A percentile compares a stretch with the other conserved stretches of the same genome.
Conservation (phyloP, 1,139 yeast genomes). For the Suhomyces panamericanus region DNA sequence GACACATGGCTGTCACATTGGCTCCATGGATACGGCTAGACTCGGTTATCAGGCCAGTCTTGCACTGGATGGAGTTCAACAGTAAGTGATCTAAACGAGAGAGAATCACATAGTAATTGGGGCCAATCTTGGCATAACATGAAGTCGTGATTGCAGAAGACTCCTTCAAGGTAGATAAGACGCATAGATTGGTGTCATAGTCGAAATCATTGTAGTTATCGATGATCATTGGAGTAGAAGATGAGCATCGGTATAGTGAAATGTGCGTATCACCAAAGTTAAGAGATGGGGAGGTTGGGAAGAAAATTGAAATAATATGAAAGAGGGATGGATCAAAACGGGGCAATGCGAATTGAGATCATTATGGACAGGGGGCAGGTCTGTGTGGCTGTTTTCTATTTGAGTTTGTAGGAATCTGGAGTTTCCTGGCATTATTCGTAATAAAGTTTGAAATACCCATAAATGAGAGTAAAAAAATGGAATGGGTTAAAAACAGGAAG, state of each 20-base stretch:
- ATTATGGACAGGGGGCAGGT: no score
- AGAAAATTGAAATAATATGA: no score
- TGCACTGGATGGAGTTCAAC: conserved; percentile 17
- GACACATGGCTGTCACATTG: conserved; percentile 11
- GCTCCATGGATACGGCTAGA: conserved; percentile 21
- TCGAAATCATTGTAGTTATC: conserved; percentile 7
- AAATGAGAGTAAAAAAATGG: no score
- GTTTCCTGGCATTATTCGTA: no score
- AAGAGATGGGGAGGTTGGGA: no score
- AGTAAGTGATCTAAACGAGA: conserved; percentile 15
- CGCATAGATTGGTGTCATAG: conserved; percentile 8
- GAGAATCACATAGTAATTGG: conserved; percentile 1
- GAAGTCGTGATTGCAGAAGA: conserved; percentile 1
- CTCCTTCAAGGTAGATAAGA: conserved; percentile 7
- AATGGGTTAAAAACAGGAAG: no score
- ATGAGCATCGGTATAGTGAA: no score
- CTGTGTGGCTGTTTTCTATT: no score
- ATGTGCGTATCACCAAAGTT: neutral
- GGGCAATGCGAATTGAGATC: no score
- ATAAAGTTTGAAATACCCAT: no score
- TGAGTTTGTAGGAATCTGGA: no score
- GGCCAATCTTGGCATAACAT: conserved; percentile 2
- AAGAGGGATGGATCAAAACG: no score
- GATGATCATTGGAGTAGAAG: conserved; percentile 3
- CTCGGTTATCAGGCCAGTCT: conserved; percentile 9